phyloP scores from a whole-genome alignment of 148 eudicot species.

The Rhododendron mucronatum region DNA sequence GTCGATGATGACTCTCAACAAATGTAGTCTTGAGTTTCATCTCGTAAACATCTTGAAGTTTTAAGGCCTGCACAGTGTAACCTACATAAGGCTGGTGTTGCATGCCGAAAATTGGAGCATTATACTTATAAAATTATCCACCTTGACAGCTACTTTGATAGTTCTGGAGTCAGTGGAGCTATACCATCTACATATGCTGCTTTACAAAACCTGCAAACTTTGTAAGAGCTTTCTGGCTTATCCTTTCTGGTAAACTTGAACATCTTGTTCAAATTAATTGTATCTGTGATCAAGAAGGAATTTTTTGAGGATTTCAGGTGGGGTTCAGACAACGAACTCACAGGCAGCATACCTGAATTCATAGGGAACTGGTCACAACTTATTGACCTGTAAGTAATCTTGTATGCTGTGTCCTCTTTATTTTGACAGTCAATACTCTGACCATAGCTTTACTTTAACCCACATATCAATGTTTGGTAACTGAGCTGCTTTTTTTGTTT shows the following conservation, averaged over 20 bases:
- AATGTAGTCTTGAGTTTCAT: background rate
- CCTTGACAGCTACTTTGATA: slow-evolving; percentile 48
- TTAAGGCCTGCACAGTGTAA: background rate
- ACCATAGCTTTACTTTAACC: background rate
- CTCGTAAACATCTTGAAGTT: background rate
- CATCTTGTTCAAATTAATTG: background rate
- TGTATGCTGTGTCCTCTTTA: background rate
- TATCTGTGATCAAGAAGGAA: background rate
- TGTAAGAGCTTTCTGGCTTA: slow-evolving; percentile 40
- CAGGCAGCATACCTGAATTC: slow-evolving; percentile 62
- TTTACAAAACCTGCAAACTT: slow-evolving; percentile 34
- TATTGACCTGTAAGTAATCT: slow-evolving; percentile 26
- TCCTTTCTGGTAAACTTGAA: background rate
- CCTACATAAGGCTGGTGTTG: background rate
- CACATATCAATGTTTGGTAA: background rate
- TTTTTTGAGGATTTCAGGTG: slow-evolving; percentile 44
- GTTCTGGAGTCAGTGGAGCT: slow-evolving; percentile 72
- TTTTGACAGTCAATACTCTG: background rate
- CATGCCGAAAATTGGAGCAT: background rate
- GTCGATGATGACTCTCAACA: too few relatives aligned
- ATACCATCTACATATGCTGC: slow-evolving; percentile 20
- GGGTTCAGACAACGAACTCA: slow-evolving; percentile 66
- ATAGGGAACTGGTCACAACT: slow-evolving; percentile 26
- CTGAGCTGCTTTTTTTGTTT: background rate
- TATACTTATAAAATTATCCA: background rate